Evolutionary conservation across 2,329 filamentous ascomycete genomes (phyloP).

Genomic region (Trichoderma aggressivum): DNA sequence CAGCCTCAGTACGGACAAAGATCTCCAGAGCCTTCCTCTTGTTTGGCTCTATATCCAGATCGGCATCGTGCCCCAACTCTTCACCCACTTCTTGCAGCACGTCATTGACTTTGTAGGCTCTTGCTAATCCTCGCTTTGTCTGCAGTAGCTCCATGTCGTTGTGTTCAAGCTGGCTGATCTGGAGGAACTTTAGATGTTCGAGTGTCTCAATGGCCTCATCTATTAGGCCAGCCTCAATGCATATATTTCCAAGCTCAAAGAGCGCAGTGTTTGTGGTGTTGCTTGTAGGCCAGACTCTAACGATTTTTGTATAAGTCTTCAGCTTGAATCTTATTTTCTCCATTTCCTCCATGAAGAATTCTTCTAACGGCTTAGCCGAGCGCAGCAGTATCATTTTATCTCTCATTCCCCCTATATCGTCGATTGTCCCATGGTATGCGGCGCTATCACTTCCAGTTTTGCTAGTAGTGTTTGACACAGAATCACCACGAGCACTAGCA

Average conservation of each 20-base stretch:
- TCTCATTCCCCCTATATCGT: no score
- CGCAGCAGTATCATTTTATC: no score
- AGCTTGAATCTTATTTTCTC: background rate
- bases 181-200: background rate
- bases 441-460: no score
- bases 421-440: no score
- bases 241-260: background rate
- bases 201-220: background rate
- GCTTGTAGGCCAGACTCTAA: no score
- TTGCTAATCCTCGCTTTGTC: background rate
- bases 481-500: background rate
- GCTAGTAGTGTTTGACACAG: no score
- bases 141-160: background rate
- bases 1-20: background rate
- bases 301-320: background rate
- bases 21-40: background rate
- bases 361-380: no score
- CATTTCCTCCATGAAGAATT: background rate
- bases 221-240: background rate
- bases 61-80: no score
- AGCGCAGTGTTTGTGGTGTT: background rate
- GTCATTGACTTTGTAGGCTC: background rate
- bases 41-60: background rate
- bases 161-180: background rate
- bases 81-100: background rate